These are phyloP conservation scores for Epichloe sylvatica DNA, from an alignment of 2,329 filamentous ascomycete species.

Conservation along the genomic window DNA sequence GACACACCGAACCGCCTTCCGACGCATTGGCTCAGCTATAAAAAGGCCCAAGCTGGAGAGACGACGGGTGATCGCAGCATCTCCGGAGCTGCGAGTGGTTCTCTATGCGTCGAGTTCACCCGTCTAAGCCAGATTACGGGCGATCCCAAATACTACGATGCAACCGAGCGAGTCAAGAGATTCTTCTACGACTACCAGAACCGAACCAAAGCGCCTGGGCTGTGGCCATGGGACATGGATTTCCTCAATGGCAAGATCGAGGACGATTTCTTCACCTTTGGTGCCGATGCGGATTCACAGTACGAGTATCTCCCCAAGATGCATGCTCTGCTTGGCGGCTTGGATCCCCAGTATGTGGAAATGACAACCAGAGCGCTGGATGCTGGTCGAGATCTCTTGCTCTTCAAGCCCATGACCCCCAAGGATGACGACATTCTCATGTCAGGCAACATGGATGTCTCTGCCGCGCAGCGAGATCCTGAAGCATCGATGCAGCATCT, in stretches of 20 bases:
- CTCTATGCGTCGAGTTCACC: conserved; percentile 61
- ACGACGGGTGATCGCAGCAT: conserved; percentile 24
- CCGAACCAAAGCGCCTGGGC: conserved; percentile 51
- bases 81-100: conserved; percentile 39
- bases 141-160: conserved; percentile 62
- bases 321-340: conserved; percentile 49
- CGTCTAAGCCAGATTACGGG: conserved; percentile 60
- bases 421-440: conserved; percentile 46
- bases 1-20: conserved; percentile 42
- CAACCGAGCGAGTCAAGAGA: conserved; percentile 58
- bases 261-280: conserved; percentile 28
- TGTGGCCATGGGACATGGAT: conserved; percentile 58
- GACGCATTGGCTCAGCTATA: conserved; percentile 31
- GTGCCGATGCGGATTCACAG: conserved; percentile 32
- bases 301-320: conserved; percentile 51
- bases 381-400: conserved; percentile 44
- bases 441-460: conserved; percentile 28
- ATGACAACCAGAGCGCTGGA: conserved; percentile 53
- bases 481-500: conserved; percentile 40
- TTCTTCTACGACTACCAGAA: conserved; percentile 52
- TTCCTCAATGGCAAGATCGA: conserved; percentile 36
- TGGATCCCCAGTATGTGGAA: conserved; percentile 44
- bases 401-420: conserved; percentile 55
- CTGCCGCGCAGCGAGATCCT: conserved; percentile 16
- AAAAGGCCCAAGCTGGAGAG: conserved; percentile 23